A percentile compares a stretch with the other conserved stretches of the same genome.
Evolutionary conservation across 768 basidiomycete genomes (phyloP).

Genomic region (Rhodotorula kratochvilovae): DNA sequence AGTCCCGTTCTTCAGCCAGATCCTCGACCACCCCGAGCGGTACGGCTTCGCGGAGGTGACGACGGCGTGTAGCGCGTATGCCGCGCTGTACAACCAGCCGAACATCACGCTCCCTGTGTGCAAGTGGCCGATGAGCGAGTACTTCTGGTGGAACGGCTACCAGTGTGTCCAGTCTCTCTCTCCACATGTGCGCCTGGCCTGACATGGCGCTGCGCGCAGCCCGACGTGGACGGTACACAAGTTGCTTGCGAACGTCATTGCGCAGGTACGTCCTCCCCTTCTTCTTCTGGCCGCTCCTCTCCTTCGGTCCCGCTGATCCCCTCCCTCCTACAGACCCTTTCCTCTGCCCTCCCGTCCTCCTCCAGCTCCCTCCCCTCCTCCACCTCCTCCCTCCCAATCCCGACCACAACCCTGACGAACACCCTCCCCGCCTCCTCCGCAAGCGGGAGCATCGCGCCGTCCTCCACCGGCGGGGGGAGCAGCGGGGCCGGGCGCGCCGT

Average conservation of each 20-base stretch:
- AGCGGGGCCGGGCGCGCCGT: no score
- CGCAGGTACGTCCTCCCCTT: not conserved
- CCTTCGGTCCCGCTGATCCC: not conserved
- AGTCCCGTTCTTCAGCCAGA: slow-evolving; percentile 9
- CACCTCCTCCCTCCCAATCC: no score
- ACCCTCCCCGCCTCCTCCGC: no score
- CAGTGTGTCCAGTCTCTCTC: not conserved
- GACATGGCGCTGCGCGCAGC: not conserved
- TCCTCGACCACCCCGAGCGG: not conserved
- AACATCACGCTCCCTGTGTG: not conserved
- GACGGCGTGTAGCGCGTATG: slow-evolving; percentile 5
- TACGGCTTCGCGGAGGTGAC: slow-evolving; percentile 16
- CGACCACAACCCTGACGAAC: no score
- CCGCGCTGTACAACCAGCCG: not conserved
- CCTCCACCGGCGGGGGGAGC: no score
- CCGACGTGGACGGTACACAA: slow-evolving; percentile 13
- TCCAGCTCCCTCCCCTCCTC: no score
- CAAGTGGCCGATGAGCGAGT: not conserved
- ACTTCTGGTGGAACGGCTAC: slow-evolving; percentile 14
- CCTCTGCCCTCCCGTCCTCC: no score
- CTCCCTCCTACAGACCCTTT: not conserved
- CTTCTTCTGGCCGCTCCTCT: not conserved
- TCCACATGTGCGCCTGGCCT: no score
- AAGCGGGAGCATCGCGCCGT: no score
- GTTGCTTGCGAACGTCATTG: slow-evolving; percentile 1